Evolutionary conservation across 495 filamentous ascomycete genomes (phyloP), one percentile per base, ranked within the genome.

Genomic region (Aspergillus haitiensis): DNA sequence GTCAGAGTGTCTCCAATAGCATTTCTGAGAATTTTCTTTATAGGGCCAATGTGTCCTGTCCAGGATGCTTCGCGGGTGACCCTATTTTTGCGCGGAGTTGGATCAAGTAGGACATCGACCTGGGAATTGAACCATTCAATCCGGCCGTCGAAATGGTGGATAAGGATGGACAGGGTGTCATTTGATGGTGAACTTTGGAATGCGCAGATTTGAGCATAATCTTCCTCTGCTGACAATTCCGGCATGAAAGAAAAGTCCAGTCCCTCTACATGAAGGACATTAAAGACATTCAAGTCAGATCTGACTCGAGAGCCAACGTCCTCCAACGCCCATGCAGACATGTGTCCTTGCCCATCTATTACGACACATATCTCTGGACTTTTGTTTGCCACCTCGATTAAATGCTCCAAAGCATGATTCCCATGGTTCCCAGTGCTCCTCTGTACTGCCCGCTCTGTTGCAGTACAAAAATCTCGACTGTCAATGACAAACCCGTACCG

Each of bases 291-390:
- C 40, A 85, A 80, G 3, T 82, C 81, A 61, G 86, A 83, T 61
- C 80, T 84, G 34, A 77, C 74, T 63, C 91, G 94, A 65, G 84
- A 86, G 15, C 92, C 91, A 27, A 97, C 82, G 67, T 93, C 91
- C 70, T 98, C 93, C 55, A 99, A 69, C 2, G 91, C 95, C 93
- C 93, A 97, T 0, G 93, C 94, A 48, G 90, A 91, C 91, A 98
- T 92, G 64, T 87, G 84, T 5, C 94, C 94, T 39, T 82, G 77
- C 16, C 88, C 87, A 72, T 99, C 93, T 52, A 96, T 78, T 3
- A 93, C 86, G 13, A 97, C 79, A 63, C 91, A 92, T 3, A 98
- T 84, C 65, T 99, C 95, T 0, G 93, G 95, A 51, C 81, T 87
- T 31, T 86, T 85, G 55, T 91, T 93, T 6, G 91, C 91, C 58